A percentile compares a stretch with the other conserved stretches of the same genome.
Conservation (phyloP, 2,329 filamentous ascomycete genomes). For the Pseudonectria buxi region DNA sequence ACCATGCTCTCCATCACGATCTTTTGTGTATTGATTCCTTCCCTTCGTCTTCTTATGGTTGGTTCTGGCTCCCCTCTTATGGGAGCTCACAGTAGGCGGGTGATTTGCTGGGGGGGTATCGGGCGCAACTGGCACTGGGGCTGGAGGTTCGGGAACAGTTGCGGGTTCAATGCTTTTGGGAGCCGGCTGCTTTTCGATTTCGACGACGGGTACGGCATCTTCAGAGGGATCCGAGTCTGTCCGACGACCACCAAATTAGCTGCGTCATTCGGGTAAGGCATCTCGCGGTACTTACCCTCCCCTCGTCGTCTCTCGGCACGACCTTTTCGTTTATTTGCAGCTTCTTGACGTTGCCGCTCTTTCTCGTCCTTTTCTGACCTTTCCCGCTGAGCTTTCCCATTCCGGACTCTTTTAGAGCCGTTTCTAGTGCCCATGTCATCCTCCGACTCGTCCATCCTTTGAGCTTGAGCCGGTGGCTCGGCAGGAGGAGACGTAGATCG, state of each 20-base stretch:
- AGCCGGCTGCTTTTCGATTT: constrained; percentile 17
- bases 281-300: constrained; percentile 54
- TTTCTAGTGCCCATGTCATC: constrained; percentile 54
- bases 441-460: constrained; percentile 60
- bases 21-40: constrained; percentile 77
- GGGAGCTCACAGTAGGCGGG: constrained; percentile 38
- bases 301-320: constrained; percentile 72
- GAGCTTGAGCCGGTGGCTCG: constrained; percentile 39
- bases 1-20: constrained; percentile 55
- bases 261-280: not conserved
- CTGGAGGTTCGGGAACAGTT: constrained; percentile 22
- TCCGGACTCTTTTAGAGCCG: constrained; percentile 54
- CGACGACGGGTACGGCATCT: constrained; percentile 49
- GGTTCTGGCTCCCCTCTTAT: constrained; percentile 55
- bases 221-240: constrained; percentile 67
- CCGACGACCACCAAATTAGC: constrained; percentile 7
- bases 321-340: constrained; percentile 72
- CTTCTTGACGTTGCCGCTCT: constrained; percentile 67
- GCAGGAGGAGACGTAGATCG: constrained; percentile 56
- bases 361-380: constrained; percentile 65
- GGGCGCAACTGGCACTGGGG: constrained; percentile 23
- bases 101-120: constrained; percentile 40
- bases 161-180: constrained; percentile 26
- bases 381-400: constrained; percentile 53
- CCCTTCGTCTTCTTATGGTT: constrained; percentile 62